Evolutionary conservation across 2,329 filamentous ascomycete genomes (phyloP), one percentile per base, ranked within the genome.

Genomic region (Epichloe typhina): DNA sequence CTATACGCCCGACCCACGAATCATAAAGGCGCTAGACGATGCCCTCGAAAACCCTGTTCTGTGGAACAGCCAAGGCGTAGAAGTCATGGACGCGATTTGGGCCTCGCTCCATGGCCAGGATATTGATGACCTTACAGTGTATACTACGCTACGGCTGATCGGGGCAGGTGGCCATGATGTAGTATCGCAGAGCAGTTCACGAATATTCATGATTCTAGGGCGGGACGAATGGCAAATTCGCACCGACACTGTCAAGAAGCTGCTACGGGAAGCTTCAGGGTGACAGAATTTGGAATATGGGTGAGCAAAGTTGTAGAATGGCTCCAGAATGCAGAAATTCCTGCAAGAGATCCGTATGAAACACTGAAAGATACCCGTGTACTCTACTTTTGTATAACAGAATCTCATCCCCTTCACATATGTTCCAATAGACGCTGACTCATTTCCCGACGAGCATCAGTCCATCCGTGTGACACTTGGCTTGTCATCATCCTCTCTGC

Each of bases 121-220:
- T 17, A 42, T 59, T 4, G 54, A 58, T 8, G 50, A 53, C 21
- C 47, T 58, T 5, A 45, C 46, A 3, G 40, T 62, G n/a, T 64
- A 68, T 52, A 56, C 62, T 11, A 48, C 58, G 4, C 46, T 68
- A 47, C 61, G 66, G 17, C 57, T 67, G 7, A 53, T 66, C 15
- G 62, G 59, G 33, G 59, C 65, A 3, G 66, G 66, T 2, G 59
- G 57, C 21, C 53, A 58, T 13, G 55, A 62, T 7, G 61, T 63
- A 13, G 57, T 58, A 6, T 55, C 62, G 44, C 57, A 64, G 57
- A 58, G 57, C 58, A 56, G 62, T 52, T 43, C 61, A 31, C 50
- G 55, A 9, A 57, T 69, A 50, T 60, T 70, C 35, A 53, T 54
- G 17, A 54, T 69, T n/a, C 52, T 70, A 1, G 67, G 67, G 4